Evolutionary conservation across 148 eudicot genomes (phyloP), one percentile per base, ranked within the genome.

Genomic region (Euryodendron excelsum): DNA sequence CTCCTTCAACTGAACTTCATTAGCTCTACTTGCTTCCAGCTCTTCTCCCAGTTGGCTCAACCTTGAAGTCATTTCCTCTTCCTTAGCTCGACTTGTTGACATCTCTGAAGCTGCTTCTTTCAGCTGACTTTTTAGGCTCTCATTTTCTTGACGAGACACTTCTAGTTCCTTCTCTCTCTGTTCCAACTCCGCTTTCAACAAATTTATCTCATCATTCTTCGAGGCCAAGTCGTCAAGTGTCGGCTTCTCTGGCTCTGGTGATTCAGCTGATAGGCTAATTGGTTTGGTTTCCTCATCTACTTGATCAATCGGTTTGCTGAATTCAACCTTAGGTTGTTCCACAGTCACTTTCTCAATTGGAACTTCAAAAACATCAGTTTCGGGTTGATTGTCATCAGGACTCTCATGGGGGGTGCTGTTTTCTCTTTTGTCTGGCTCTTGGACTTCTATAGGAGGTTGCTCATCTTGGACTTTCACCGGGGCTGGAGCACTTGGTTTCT

Each of bases 281-380:
- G 86, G 82, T 66, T 87, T 85, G 4, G 59, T 74, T 18, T 80
- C 82, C 61, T 69, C 70, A 17, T 75, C 82, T 69, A 73, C 80
- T 23, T 81, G 84, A 59, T 71, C 77, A 70, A 77, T 58, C 5
- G 80, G 82, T 34, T 70, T 77, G 34, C 50, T 64, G 3, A 13
- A 11, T 36, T 82, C 82, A 75, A 30, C 36, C 30, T 60, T 58
- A 0, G 86, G 81, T 68, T 84, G 81, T 68, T 84, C 89, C 45
- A 75, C 65, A 12, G 75, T 74, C 69, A 79, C 78, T 66, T 84
- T 84, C 61, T 89, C 91, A 53, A 84, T 76, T 4, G 91, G 94
- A 23, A 95, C 97, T 86, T 95, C 98, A 44, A 93, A 95, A 56
- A 95, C 97, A 84, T 95, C 93, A 13, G 94, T 94, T 81, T 88